Conservation (phyloP, 192 early-diverging fungal species). For the Coemansia guatemalensis region DNA sequence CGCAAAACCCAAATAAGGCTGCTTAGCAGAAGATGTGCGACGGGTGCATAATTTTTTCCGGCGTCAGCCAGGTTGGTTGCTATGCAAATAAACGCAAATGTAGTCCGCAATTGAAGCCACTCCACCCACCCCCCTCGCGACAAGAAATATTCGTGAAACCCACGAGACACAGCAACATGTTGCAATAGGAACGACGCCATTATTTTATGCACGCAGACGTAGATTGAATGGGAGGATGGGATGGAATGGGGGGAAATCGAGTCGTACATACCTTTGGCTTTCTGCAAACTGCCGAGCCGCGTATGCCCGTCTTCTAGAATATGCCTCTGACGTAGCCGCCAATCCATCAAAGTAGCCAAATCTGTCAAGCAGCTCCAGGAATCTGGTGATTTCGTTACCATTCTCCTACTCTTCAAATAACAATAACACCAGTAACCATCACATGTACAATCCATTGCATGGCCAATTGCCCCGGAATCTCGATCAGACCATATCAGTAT, state of each 20-base stretch:
- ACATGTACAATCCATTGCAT: background rate
- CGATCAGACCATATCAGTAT: constrained; percentile 4
- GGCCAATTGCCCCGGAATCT: background rate
- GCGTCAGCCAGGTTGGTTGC: background rate
- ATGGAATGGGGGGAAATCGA: background rate
- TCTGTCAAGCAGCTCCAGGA: constrained; percentile 15
- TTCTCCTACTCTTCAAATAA: constrained; percentile 6
- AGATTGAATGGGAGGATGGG: background rate
- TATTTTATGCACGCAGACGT: background rate
- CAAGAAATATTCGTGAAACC: background rate
- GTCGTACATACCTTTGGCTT: constrained; percentile 18
- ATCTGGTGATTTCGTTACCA: constrained; percentile 2
- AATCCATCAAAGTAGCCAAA: constrained; percentile 1
- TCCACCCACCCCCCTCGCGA: background rate
- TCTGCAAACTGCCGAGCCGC: constrained; percentile 17
- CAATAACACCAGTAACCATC: constrained; percentile 2
- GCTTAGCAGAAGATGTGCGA: constrained; percentile 8
- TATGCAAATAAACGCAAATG: constrained; percentile 14
- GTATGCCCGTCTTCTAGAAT: constrained; percentile 6
- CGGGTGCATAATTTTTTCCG: constrained; percentile 7
- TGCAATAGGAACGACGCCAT: background rate
- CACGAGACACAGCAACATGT: background rate
- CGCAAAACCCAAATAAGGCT: constrained; percentile 7
- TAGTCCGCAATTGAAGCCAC: constrained; percentile 2
- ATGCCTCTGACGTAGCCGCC: constrained; percentile 8